These are phyloP conservation scores for Ophiostoma himal-ulmi DNA, from an alignment of 2,329 filamentous ascomycete species.

Conservation along the genomic window DNA sequence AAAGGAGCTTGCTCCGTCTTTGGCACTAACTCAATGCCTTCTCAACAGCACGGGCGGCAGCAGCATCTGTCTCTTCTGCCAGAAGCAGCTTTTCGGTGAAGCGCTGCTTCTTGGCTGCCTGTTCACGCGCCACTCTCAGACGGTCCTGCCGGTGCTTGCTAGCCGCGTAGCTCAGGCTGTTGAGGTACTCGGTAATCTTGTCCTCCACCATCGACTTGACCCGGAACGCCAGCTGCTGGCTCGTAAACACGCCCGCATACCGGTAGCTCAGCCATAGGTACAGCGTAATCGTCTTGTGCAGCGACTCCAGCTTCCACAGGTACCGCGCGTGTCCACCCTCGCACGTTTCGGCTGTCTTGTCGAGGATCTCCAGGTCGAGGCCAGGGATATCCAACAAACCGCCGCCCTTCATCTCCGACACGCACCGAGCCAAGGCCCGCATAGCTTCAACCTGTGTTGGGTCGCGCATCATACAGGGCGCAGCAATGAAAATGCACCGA, in stretches of 20 bases:
- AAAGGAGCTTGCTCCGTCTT: too few species aligned
- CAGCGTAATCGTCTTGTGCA: slow-evolving; percentile 76
- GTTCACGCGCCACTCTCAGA: slow-evolving; percentile 20
- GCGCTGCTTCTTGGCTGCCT: slow-evolving; percentile 1
- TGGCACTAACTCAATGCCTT: not conserved
- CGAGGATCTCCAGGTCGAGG: slow-evolving; percentile 68
- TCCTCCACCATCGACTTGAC: slow-evolving; percentile 72
- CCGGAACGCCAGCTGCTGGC: slow-evolving; percentile 69
- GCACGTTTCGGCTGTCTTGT: slow-evolving; percentile 48
- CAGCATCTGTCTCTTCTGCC: not conserved
- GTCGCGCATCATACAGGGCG: slow-evolving; percentile 59
- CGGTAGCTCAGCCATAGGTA: slow-evolving; percentile 94
- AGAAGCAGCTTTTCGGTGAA: not conserved
- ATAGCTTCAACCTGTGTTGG: slow-evolving; percentile 45
- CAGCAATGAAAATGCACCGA: slow-evolving; percentile 66
- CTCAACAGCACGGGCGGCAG: not conserved
- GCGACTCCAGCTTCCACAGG: slow-evolving; percentile 62
- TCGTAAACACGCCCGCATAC: slow-evolving; percentile 72
- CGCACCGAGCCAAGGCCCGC: slow-evolving; percentile 59
- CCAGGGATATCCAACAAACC: slow-evolving; percentile 64
- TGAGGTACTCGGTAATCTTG: slow-evolving; percentile 61
- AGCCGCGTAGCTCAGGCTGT: slow-evolving; percentile 47
- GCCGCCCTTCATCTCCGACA: slow-evolving; percentile 62
- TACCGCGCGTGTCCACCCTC: slow-evolving; percentile 46
- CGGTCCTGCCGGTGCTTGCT: slow-evolving; percentile 29